Percentiles rank a stretch among this genome's conserved stretches.
Conservation (phyloP, 129 eudicot genomes). For the Ambrosia artemisiifolia region DNA sequence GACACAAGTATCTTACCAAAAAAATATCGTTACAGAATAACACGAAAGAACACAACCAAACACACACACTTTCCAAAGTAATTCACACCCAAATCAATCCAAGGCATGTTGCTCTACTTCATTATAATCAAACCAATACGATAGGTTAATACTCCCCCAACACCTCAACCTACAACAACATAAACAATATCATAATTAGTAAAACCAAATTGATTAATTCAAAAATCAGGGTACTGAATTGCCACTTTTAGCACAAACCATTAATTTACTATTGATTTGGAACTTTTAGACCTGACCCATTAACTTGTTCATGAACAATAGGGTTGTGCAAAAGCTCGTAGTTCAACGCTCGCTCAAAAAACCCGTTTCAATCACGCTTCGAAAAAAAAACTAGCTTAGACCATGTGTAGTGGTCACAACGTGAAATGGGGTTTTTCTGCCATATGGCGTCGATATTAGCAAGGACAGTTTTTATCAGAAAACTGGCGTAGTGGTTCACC, state of each 20-base stretch:
- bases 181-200: constrained; percentile 11
- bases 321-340: too few species aligned
- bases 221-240: not conserved
- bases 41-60: constrained; percentile 66
- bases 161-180: constrained; percentile 30
- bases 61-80: constrained; percentile 50
- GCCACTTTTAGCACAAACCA: not conserved
- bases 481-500: too few species aligned
- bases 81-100: constrained; percentile 43
- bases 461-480: too few species aligned
- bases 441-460: too few species aligned
- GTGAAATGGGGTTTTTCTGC: too few species aligned
- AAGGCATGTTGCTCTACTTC: constrained; percentile 51
- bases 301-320: too few species aligned
- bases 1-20: constrained; percentile 37
- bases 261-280: not conserved
- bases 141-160: constrained; percentile 2
- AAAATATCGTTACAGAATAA: constrained; percentile 52
- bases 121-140: constrained; percentile 15
- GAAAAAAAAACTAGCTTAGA: too few species aligned
- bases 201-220: not conserved
- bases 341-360: too few species aligned
- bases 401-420: too few species aligned
- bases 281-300: too few species aligned
- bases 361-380: too few species aligned